A percentile compares a stretch with the other conserved stretches of the same genome.
These are phyloP conservation scores for Irpex sp. DNA, from an alignment of 1,284 basidiomycete species.

Conservation along the genomic window DNA sequence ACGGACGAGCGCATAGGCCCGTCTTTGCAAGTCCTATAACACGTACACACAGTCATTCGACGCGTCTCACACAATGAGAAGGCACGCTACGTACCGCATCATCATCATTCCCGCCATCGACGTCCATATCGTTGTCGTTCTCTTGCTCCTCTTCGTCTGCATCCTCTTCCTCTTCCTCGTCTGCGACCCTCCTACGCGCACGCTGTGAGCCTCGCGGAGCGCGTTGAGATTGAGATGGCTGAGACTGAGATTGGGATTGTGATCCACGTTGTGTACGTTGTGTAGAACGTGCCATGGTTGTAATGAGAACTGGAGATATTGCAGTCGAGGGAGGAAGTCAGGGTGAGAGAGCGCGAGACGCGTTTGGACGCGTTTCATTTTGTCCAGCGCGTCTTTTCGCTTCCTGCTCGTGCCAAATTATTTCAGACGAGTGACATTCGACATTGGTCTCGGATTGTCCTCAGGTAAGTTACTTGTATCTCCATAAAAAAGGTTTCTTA, in stretches of 20 bases:
- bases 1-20: constrained; percentile 64
- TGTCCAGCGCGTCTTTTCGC: neutral
- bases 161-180: constrained; percentile 14
- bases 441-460: too few relatives aligned
- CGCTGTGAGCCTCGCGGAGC: constrained; percentile 1
- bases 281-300: constrained; percentile 5
- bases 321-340: neutral
- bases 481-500: too few relatives aligned
- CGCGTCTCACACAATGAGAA: neutral
- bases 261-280: constrained; percentile 28
- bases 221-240: constrained; percentile 20
- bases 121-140: neutral
- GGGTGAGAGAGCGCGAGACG: neutral
- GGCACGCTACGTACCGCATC: neutral
- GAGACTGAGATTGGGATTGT: constrained; percentile 28
- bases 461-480: too few relatives aligned
- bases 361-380: neutral
- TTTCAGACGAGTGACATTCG: too few relatives aligned
- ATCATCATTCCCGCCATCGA: constrained; percentile 22
- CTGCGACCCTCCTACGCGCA: constrained; percentile 1
- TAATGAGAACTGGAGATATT: neutral
- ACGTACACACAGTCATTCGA: neutral
- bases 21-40: constrained; percentile 51
- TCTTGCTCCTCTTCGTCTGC: neutral
- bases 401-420: neutral